These are phyloP conservation scores for Rutstroemia sp. DNA, from an alignment of 2,329 filamentous ascomycete species.

Conservation along the genomic window DNA sequence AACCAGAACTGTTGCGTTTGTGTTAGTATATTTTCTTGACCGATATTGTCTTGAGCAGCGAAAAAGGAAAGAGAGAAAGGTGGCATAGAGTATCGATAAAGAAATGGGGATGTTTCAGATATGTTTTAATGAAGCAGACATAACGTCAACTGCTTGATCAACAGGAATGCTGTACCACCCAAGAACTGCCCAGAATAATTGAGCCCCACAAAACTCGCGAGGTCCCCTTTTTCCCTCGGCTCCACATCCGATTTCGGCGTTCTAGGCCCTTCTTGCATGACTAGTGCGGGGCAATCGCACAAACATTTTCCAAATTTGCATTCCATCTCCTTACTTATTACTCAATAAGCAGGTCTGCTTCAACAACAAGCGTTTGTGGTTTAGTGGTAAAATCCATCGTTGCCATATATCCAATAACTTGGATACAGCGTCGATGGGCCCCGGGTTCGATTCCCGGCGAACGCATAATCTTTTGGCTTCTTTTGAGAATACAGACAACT, in stretches of 20 bases:
- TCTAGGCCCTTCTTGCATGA: neutral
- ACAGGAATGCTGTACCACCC: too few species aligned
- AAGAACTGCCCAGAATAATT: too few species aligned
- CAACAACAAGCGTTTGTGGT: conserved; percentile 8
- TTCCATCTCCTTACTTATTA: neutral
- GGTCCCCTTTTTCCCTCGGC: neutral
- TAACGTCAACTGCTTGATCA: neutral
- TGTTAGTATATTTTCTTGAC: conserved; percentile 9
- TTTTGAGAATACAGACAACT: neutral
- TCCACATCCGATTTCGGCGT: neutral
- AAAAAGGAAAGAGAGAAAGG: neutral
- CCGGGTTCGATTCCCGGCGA: conserved; percentile 28
- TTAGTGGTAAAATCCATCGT: conserved; percentile 12
- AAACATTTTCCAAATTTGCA: neutral
- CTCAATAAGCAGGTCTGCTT: conserved; percentile 5
- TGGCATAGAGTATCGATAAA: neutral
- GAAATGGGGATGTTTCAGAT: neutral
- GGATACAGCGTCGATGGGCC: conserved; percentile 21
- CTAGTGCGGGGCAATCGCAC: neutral
- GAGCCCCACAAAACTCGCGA: neutral
- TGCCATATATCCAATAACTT: too few species aligned
- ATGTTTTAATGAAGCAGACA: too few species aligned
- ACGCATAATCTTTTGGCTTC: conserved; percentile 17
- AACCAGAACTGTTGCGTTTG: conserved; percentile 47
- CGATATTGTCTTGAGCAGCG: neutral